phyloP scores from a whole-genome alignment of 768 basidiomycete species.

The Cystoderma amianthinum region DNA sequence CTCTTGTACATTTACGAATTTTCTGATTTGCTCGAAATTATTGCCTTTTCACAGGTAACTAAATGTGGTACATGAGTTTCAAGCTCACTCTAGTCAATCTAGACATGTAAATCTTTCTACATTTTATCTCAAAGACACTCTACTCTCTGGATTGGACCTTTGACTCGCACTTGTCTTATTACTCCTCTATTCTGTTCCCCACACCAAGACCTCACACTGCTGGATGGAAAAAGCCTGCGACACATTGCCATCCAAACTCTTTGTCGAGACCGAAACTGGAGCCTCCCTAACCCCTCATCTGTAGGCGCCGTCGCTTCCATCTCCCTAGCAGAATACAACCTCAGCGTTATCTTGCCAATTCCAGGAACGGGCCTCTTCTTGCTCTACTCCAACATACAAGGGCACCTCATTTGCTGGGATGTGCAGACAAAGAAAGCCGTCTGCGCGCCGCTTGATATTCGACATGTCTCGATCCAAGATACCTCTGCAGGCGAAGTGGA shows the following conservation, averaged over 20 bases:
- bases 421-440: slow-evolving; percentile 1
- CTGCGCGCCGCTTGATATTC: background rate
- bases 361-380: slow-evolving; percentile 2
- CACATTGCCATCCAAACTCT: slow-evolving; percentile 1
- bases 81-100: too few species aligned
- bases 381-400: background rate
- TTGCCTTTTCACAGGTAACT: slow-evolving; percentile 1
- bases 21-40: background rate
- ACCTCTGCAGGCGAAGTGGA: slow-evolving; percentile 18
- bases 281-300: background rate
- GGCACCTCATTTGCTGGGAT: slow-evolving; percentile 1
- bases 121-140: slow-evolving; percentile 2
- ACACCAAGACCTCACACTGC: slow-evolving; percentile 1
- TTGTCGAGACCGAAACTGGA: background rate
- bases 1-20: background rate
- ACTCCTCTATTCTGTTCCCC: background rate
- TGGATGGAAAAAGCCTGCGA: background rate
- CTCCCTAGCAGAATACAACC: background rate
- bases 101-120: slow-evolving; percentile 3
- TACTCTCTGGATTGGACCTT: slow-evolving; percentile 7
- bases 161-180: background rate
- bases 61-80: background rate
- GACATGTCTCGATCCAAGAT: slow-evolving; percentile 7
- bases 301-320: background rate
- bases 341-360: slow-evolving; percentile 4